phyloP scores from a whole-genome alignment of 2,329 filamentous ascomycete genomes.

The Sporothrix curviconia region DNA sequence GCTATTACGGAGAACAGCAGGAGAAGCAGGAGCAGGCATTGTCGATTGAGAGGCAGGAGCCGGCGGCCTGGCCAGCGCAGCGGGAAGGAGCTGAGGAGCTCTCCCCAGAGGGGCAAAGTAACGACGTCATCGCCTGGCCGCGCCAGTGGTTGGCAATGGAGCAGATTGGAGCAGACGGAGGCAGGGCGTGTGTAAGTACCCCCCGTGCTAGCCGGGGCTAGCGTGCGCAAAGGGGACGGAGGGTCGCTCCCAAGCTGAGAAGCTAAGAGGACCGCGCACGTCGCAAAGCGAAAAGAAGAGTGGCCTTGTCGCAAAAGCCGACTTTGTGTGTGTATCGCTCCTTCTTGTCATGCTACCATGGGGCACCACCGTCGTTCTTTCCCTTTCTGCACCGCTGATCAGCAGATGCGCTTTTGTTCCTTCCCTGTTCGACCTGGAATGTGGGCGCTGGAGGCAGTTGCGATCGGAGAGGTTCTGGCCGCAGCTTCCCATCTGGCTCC shows the following conservation, averaged over 20 bases:
- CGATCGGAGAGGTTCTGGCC: too few species aligned
- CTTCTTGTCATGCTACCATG: background rate
- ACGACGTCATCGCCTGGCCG: slow-evolving; percentile 10
- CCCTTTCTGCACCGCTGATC: background rate
- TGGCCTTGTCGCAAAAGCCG: background rate
- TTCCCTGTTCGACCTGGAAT: background rate
- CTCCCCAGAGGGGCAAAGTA: slow-evolving; percentile 1
- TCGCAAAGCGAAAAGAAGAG: too few species aligned
- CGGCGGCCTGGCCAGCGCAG: too few species aligned
- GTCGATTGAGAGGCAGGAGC: background rate
- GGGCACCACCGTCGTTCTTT: background rate
- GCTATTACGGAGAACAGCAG: background rate
- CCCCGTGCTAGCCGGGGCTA: slow-evolving; percentile 9
- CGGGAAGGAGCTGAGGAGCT: too few species aligned
- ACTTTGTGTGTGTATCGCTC: background rate
- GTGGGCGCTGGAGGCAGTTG: too few species aligned
- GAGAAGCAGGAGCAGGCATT: background rate
- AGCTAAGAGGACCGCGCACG: too few species aligned
- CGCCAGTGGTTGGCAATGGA: background rate
- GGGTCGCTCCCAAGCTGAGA: background rate
- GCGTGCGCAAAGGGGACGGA: background rate
- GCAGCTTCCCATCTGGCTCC: background rate
- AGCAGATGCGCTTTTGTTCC: background rate
- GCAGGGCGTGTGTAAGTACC: slow-evolving; percentile 15
- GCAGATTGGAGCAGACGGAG: background rate